Evolutionary conservation across 768 basidiomycete genomes (phyloP).

Genomic region (Mycena rosella): DNA sequence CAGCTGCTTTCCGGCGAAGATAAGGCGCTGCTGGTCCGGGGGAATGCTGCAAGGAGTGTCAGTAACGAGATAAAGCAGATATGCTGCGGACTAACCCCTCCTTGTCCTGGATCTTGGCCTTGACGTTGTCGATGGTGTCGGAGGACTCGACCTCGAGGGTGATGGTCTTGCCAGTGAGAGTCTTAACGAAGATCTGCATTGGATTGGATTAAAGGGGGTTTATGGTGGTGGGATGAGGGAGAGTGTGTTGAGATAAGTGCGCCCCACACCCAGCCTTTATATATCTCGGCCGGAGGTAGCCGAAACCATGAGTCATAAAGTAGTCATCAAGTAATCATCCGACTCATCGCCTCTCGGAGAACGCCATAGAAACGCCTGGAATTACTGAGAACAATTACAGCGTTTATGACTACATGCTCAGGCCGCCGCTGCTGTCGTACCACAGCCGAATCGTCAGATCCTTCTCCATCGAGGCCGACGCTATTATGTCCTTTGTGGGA

Average conservation of each 20-base stretch:
- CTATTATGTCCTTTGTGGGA: conserved; percentile 80
- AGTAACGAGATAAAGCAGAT: too few relatives aligned
- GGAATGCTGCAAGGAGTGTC: too few relatives aligned
- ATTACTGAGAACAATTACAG: conserved; percentile 27
- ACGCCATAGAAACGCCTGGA: neutral
- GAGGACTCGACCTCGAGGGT: too few relatives aligned
- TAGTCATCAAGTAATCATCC: too few relatives aligned
- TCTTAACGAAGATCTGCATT: too few relatives aligned
- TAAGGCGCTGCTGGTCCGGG: too few relatives aligned
- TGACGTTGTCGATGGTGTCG: too few relatives aligned
- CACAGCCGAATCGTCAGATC: conserved; percentile 89
- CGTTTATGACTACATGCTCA: conserved; percentile 10
- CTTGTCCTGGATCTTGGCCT: too few relatives aligned
- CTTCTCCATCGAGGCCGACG: conserved; percentile 91
- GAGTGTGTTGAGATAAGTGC: conserved; percentile 11
- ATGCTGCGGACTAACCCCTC: too few relatives aligned
- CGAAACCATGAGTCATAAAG: conserved; percentile 19
- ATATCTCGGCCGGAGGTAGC: conserved; percentile 4
- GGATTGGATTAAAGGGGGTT: conserved; percentile 5
- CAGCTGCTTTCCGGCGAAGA: too few relatives aligned
- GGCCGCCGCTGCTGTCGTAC: conserved; percentile 63
- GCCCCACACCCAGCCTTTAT: conserved; percentile 13
- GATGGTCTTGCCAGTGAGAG: too few relatives aligned
- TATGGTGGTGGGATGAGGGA: conserved; percentile 17
- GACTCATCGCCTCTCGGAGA: too few relatives aligned